Percentiles rank a stretch among this genome's conserved stretches.
Evolutionary conservation across 2,329 filamentous ascomycete genomes (phyloP).

Genomic region (Fusarium oligoseptatum): DNA sequence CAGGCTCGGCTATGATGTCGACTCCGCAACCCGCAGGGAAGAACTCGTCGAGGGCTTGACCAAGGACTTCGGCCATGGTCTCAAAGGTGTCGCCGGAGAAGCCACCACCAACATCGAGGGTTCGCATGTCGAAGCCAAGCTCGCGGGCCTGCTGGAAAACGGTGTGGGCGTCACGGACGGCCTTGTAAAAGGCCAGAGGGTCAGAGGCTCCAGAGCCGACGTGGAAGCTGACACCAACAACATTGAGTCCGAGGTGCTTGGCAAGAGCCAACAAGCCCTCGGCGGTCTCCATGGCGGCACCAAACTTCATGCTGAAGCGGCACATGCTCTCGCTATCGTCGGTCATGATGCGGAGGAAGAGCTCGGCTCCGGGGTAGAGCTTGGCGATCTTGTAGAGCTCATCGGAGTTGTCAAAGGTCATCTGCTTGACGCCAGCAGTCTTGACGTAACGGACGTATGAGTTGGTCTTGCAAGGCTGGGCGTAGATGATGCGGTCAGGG

Average conservation of each 20-base stretch:
- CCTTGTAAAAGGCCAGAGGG: conserved; percentile 90
- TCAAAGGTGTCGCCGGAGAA: conserved; percentile 95
- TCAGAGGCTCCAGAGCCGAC: conserved; percentile 97
- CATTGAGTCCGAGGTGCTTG: conserved; percentile 85
- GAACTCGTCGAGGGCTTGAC: conserved; percentile 84
- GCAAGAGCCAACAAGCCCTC: conserved; percentile 83
- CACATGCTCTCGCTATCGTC: conserved; percentile 96
- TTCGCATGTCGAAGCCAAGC: conserved; percentile 85
- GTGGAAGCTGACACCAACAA: conserved; percentile 97
- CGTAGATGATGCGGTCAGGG: conserved; percentile 95
- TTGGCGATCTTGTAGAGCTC: conserved; percentile 98
- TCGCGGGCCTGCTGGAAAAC: conserved; percentile 88
- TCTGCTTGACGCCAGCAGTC: conserved; percentile 88
- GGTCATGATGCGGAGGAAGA: conserved; percentile 94
- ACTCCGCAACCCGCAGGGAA: conserved; percentile 81
- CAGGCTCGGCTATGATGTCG: conserved; percentile 94
- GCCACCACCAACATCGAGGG: conserved; percentile 93
- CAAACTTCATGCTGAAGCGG: conserved; percentile 97
- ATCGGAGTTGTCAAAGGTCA: conserved; percentile 99
- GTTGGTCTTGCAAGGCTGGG: conserved; percentile 99
- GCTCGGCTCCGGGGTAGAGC: conserved; percentile 88
- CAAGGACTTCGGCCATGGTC: conserved; percentile 85
- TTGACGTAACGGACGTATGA: conserved; percentile 95
- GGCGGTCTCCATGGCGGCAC: conserved; percentile 87
- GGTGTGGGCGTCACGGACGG: conserved; percentile 86